Percentiles rank a stretch among this genome's conserved stretches.
Evolutionary conservation across 2,329 filamentous ascomycete species (phyloP).

Genomic region (Hypoxylon sp.): DNA sequence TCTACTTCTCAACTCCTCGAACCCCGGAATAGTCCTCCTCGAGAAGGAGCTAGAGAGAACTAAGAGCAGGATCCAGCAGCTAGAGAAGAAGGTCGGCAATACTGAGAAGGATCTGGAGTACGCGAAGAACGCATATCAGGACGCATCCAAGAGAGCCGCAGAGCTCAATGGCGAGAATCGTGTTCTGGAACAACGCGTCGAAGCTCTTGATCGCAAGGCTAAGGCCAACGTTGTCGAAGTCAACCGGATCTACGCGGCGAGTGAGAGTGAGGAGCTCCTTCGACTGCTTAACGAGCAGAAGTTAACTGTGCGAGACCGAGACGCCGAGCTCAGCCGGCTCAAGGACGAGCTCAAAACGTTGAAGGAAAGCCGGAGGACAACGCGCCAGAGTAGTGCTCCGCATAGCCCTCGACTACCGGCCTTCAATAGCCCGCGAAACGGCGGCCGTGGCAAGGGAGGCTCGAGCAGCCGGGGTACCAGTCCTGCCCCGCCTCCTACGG

Average conservation of each 20-base stretch:
- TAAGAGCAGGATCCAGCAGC: constrained; percentile 55
- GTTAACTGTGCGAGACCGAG: constrained; percentile 62
- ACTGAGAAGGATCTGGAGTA: constrained; percentile 67
- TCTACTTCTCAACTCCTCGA: constrained; percentile 54
- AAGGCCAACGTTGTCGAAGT: constrained; percentile 62
- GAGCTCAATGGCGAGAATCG: constrained; percentile 62
- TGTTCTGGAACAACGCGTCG: constrained; percentile 59
- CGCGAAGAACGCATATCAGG: constrained; percentile 69
- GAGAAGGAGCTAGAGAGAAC: constrained; percentile 58
- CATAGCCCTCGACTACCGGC: constrained; percentile 65
- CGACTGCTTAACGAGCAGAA: constrained; percentile 59
- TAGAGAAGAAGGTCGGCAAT: constrained; percentile 56
- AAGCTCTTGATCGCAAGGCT: constrained; percentile 58
- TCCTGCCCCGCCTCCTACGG: constrained; percentile 56
- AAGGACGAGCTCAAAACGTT: constrained; percentile 64
- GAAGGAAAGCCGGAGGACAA: constrained; percentile 67
- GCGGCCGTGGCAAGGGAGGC: constrained; percentile 49
- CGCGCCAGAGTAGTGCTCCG: constrained; percentile 68
- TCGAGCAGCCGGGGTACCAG: constrained; percentile 65
- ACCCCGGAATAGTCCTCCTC: constrained; percentile 59
- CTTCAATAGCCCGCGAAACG: constrained; percentile 63
- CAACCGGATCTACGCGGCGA: constrained; percentile 61
- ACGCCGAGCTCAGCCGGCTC: constrained; percentile 62
- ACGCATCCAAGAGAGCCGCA: constrained; percentile 63
- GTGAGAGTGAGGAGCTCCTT: constrained; percentile 54